Conservation (phyloP, 306 rosid species). For the Sesbania bispinosa region DNA sequence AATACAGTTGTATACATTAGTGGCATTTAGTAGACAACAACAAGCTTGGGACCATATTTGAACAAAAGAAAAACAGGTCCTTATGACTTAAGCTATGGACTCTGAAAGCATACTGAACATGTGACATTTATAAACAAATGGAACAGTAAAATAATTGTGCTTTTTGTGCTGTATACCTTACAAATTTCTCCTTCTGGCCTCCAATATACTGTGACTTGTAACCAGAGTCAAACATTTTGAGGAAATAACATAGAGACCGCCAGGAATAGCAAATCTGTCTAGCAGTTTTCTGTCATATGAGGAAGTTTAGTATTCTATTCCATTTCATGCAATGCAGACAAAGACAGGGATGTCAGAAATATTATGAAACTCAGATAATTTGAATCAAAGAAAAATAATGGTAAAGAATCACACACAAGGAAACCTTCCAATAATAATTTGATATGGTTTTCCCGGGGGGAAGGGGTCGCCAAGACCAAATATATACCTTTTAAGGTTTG, state of each 20-base stretch:
- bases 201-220: slow-evolving; percentile 48
- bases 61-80: too few relatives aligned
- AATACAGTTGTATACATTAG: too few relatives aligned
- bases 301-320: not conserved
- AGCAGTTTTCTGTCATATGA: slow-evolving; percentile 24
- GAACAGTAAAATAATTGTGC: not conserved
- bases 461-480: too few relatives aligned
- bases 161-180: slow-evolving; percentile 37
- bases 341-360: not conserved
- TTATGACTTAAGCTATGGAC: not conserved
- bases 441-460: too few relatives aligned
- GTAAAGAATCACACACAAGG: not conserved
- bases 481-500: not conserved
- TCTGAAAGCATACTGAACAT: not conserved
- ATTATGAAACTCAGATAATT: not conserved
- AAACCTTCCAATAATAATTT: not conserved
- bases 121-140: not conserved
- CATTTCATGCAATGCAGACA: slow-evolving; percentile 14
- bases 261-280: slow-evolving; percentile 16
- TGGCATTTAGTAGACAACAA: too few relatives aligned
- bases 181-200: slow-evolving; percentile 53
- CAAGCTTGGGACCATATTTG: too few relatives aligned
- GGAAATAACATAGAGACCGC: slow-evolving; percentile 24
- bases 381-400: not conserved
- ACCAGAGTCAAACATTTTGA: slow-evolving; percentile 47